Evolutionary conservation across 2,329 filamentous ascomycete genomes (phyloP).

Genomic region (Aspergillus jensenii): DNA sequence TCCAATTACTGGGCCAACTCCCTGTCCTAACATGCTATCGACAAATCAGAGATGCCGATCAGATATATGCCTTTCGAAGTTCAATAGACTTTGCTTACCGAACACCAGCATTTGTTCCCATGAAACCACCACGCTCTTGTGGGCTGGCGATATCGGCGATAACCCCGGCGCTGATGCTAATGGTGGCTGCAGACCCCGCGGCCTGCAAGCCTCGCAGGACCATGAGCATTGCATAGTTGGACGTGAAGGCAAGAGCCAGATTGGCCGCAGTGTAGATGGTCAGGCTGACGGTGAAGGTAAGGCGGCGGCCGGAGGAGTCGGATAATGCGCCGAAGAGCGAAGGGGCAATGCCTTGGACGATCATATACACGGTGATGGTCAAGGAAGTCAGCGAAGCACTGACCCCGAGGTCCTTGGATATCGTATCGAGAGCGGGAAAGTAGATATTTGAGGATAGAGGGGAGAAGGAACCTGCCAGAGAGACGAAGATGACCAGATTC

Average conservation of each 20-base stretch:
- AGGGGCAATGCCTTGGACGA: conserved; percentile 53
- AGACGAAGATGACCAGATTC: conserved; percentile 35
- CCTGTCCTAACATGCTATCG: conserved; percentile 47
- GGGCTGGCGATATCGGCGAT: conserved; percentile 43
- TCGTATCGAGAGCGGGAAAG: conserved; percentile 41
- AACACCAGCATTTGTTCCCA: conserved; percentile 39
- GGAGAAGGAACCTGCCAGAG: conserved; percentile 29
- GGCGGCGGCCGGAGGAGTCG: conserved; percentile 48
- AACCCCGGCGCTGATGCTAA: conserved; percentile 35
- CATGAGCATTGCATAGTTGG: conserved; percentile 12
- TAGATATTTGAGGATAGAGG: conserved; percentile 49
- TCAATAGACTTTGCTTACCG: not conserved
- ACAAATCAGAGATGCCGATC: too few species aligned
- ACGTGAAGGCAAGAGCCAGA: conserved; percentile 39
- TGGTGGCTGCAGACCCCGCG: conserved; percentile 9
- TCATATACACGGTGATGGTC: conserved; percentile 48
- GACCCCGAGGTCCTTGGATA: conserved; percentile 26
- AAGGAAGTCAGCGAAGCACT: conserved; percentile 32
- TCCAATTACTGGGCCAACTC: conserved; percentile 47
- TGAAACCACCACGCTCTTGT: conserved; percentile 40
- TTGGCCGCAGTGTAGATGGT: conserved; percentile 50
- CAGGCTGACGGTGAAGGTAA: conserved; percentile 49
- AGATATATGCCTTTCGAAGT: not conserved
- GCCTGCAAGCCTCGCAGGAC: conserved; percentile 9
- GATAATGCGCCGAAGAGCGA: conserved; percentile 52